Base-by-base conservation (phyloP, 495 filamentous ascomycete species). In the Glonium stellatum region DNA sequence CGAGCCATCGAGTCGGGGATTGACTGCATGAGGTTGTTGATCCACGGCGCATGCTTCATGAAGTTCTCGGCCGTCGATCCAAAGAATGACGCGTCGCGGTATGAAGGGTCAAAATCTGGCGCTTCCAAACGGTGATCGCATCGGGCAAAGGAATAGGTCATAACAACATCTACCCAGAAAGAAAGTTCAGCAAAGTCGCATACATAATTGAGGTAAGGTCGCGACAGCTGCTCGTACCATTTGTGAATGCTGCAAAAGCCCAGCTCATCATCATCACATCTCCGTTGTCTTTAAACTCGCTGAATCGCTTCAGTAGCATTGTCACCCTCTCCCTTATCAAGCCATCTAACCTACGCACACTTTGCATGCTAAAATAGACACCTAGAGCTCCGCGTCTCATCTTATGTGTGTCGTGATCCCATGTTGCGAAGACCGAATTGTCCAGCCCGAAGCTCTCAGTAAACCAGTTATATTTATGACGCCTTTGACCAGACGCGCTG, bases 81-180 rank as follows among this genome's bases (percentile, higher is more conserved):
- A 12, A n/a, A 27, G 25, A 63, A 63, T 5, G 60, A 63, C 3
- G 55, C 53, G 39, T 63, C 53, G 47, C 57, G 54, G 22, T 42
- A 63, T 0, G 46, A 18, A 18, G 60, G 55, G 25, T 53, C 60
- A 34, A 63, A 63, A 18, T 44, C 39, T 0, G 54, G 48, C 6
- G 54, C 60, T 25, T 63, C 60, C 23, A 58, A 51, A 27, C 57
- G 60, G 34, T 63, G 46, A 37, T 63, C 60, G n/a, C 35, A 54
- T 3, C 55, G n/a, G 6, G 54, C 60, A 25, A 63, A 63, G 39
- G 54, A 53, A 22, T 63, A 63, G 13, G 57, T 54, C 54, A 63
- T 58, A 1, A 58, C 61, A 34, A 60, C 50, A 52, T 59, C 54
- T 57, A 11, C 39, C 22, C 6, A 19, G 11, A 48, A 12, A 12